Evolutionary conservation across 495 filamentous ascomycete genomes (phyloP).

Genomic region (Podospora pseudocomata): DNA sequence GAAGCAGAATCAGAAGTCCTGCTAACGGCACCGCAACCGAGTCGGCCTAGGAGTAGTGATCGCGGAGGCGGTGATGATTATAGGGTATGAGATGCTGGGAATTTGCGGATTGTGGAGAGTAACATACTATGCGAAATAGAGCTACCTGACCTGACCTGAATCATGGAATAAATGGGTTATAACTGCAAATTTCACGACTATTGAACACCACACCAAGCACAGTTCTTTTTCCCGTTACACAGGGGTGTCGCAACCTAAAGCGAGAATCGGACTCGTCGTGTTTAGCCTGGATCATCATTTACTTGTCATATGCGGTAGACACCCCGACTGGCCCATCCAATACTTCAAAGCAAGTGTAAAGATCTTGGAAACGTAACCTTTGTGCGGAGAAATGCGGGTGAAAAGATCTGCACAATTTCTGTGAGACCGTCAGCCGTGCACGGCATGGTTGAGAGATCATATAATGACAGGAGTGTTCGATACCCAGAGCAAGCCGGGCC

Average conservation of each 20-base stretch:
- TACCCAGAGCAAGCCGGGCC: too few species aligned
- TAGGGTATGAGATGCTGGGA: not conserved
- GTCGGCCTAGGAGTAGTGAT: not conserved
- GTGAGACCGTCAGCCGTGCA: not conserved
- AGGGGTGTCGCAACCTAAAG: not conserved
- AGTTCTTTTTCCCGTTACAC: not conserved
- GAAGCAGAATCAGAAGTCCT: not conserved
- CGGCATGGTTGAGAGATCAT: not conserved
- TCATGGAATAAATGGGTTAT: too few species aligned
- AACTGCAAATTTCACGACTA: too few species aligned
- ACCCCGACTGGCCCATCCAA: not conserved
- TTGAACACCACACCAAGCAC: not conserved
- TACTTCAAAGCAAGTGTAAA: not conserved
- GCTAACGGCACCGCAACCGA: not conserved
- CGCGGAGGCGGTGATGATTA: not conserved
- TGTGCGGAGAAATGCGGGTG: not conserved
- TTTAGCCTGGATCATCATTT: not conserved
- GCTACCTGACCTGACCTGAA: too few species aligned
- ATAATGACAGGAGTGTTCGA: too few species aligned
- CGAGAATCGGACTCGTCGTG: not conserved
- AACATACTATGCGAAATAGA: too few species aligned
- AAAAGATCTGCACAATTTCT: not conserved
- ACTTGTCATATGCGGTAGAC: not conserved
- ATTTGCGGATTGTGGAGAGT: too few species aligned
- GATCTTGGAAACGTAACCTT: not conserved